Conservation (phyloP, 805 yeast genomes). For the Wickerhamiella alocasiicola region DNA sequence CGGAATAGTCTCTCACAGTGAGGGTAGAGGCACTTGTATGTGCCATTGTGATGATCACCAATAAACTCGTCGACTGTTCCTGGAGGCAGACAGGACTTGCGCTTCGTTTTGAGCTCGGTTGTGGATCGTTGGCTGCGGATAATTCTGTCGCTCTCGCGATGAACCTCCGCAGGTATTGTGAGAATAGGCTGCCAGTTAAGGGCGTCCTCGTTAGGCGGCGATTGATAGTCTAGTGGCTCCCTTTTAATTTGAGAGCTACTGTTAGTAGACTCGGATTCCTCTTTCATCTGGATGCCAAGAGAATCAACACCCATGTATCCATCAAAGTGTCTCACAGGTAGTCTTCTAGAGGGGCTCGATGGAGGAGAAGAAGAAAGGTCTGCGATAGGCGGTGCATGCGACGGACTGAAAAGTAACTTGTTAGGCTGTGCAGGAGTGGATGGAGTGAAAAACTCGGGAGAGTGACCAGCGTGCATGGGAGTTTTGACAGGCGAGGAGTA, state of each 20-base stretch:
- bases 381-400: conserved; percentile 1
- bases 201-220: conserved; percentile 25
- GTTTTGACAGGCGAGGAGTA: conserved; percentile 1
- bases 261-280: not conserved
- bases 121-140: conserved; percentile 24
- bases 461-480: not conserved
- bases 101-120: conserved; percentile 28
- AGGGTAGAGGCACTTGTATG: conserved; percentile 61
- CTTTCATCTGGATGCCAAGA: not conserved
- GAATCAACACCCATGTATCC: conserved; percentile 1
- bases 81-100: conserved; percentile 61
- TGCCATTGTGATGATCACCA: conserved; percentile 65
- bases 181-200: conserved; percentile 29
- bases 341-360: conserved; percentile 13
- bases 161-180: conserved; percentile 26
- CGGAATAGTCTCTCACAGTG: conserved; percentile 75
- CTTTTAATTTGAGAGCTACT: no score
- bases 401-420: conserved; percentile 1
- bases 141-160: conserved; percentile 25
- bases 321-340: not conserved
- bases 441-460: conserved; percentile 5
- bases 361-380: conserved; percentile 21
- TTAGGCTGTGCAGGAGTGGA: not conserved
- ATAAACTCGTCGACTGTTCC: conserved; percentile 80
- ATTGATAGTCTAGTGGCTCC: not conserved